Evolutionary conservation across 768 basidiomycete genomes (phyloP), one percentile per base, ranked within the genome.

Genomic region (Tulasnella sp.): DNA sequence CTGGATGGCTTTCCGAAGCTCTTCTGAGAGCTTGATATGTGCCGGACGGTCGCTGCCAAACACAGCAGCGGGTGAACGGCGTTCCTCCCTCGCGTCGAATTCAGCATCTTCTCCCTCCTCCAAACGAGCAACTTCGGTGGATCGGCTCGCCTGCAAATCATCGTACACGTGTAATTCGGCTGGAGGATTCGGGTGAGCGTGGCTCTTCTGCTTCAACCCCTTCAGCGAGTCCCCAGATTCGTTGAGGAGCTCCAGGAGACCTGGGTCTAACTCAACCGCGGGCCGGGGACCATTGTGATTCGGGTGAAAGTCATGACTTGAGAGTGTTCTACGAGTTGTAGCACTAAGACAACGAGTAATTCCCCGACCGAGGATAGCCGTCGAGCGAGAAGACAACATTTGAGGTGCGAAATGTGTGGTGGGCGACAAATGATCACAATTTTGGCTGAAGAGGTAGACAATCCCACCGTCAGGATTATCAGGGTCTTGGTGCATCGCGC

Each of bases 11-110:
- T 86, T 86, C 80, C 91, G 88, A 61, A 98, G 86, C 83, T 95
- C 91, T 11, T 87, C 83, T 0, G 96, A 92, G 16, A 98, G 82
- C 16, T 91, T 85, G 10, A 95, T 89, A 67, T 90, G 85, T 11
- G 94, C 93, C 71, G 94, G 87, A 61, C 88, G 85, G 78, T 90
- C 87, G 81, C 92, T 91, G 23, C 95, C 96, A 83, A 93, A 93
- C 32, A 86, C 85, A 26, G 95, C 94, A 29, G 93, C 94, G 61
- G 93, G 92, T 35, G 94, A 94, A 82, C 92, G 92, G 74, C 89
- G 85, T 67, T 85, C 84, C 20, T 83, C 88, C 20, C 80, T 82
- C 35, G 83, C 83, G 6, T 77, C 70, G 16, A 75, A 51, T 32
- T 83, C 81, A 29, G 37, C 26, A 11, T 82, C 78, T 23, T 83